Evolutionary conservation across 192 early-diverging fungal genomes (phyloP).

Genomic region (Coemansia sp.): DNA sequence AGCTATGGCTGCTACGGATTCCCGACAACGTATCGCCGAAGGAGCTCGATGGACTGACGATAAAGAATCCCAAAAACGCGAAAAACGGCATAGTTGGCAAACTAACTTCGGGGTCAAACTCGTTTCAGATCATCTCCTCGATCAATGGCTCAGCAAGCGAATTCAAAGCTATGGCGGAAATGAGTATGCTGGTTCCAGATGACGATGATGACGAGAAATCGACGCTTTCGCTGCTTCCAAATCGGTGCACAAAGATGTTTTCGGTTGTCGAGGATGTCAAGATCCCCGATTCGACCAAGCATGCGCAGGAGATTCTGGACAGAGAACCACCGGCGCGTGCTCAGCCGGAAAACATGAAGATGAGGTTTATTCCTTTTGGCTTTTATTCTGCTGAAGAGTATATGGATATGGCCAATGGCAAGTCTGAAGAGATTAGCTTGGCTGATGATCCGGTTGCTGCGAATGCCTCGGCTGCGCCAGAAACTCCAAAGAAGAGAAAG

Average conservation of each 20-base stretch:
- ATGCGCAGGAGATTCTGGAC: slow-evolving; percentile 20
- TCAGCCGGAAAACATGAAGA: slow-evolving; percentile 49
- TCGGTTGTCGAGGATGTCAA: slow-evolving; percentile 40
- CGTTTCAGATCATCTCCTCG: slow-evolving; percentile 29
- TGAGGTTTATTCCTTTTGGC: slow-evolving; percentile 47
- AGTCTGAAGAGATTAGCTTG: not conserved
- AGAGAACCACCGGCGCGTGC: slow-evolving; percentile 16
- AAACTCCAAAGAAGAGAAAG: slow-evolving; percentile 12
- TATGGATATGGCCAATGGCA: slow-evolving; percentile 3
- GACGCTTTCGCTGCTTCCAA: slow-evolving; percentile 29
- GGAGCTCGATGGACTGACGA: slow-evolving; percentile 31
- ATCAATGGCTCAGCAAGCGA: slow-evolving; percentile 13
- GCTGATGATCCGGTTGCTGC: not conserved
- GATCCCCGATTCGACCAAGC: slow-evolving; percentile 19
- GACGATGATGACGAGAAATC: slow-evolving; percentile 15
- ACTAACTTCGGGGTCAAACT: slow-evolving; percentile 4
- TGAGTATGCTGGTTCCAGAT: slow-evolving; percentile 46
- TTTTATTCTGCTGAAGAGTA: slow-evolving; percentile 52
- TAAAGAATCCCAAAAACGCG: slow-evolving; percentile 36
- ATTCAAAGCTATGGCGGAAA: slow-evolving; percentile 43
- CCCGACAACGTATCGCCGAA: slow-evolving; percentile 38
- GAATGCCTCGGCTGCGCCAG: not conserved
- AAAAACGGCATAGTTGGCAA: slow-evolving; percentile 24
- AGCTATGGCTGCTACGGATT: slow-evolving; percentile 48
- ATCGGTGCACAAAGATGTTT: slow-evolving; percentile 19